Percentiles rank a stretch among this genome's conserved stretches.
Evolutionary conservation across 2,329 filamentous ascomycete species (phyloP).

Genomic region (Botryosphaeria dothidea): DNA sequence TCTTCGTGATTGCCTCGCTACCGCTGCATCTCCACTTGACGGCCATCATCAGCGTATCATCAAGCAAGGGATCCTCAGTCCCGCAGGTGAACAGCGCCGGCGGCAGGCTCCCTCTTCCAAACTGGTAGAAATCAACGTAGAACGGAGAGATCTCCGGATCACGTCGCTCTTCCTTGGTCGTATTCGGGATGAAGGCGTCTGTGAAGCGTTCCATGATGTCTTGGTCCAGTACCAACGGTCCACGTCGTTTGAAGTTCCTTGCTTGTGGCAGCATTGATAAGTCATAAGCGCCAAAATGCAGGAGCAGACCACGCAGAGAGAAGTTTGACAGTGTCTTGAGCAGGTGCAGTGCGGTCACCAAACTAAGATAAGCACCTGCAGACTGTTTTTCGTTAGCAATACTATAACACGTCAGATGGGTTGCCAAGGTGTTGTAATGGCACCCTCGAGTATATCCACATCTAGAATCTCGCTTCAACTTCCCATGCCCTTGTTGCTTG

Average conservation of each 20-base stretch:
- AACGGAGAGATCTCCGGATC: conserved; percentile 52
- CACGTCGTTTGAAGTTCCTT: conserved; percentile 29
- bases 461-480: no score
- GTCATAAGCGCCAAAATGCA: conserved; percentile 57
- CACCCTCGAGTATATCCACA: background rate
- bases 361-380: conserved; percentile 54
- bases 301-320: conserved; percentile 50
- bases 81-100: conserved; percentile 57
- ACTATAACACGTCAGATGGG: background rate
- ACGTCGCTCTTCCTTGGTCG: conserved; percentile 42
- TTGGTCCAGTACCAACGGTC: conserved; percentile 46
- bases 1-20: conserved; percentile 52
- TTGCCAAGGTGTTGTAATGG: no score
- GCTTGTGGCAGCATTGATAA: conserved; percentile 47
- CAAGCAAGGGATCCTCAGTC: conserved; percentile 55
- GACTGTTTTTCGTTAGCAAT: conserved; percentile 33
- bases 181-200: conserved; percentile 48
- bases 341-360: conserved; percentile 51
- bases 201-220: conserved; percentile 50
- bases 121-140: conserved; percentile 45
- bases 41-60: conserved; percentile 56
- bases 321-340: conserved; percentile 42
- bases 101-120: conserved; percentile 43
- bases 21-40: conserved; percentile 56
- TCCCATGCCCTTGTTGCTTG: conserved; percentile 15